Evolutionary conservation across 2,329 filamentous ascomycete species (phyloP).

Genomic region (Fonsecaea pedrosoi): DNA sequence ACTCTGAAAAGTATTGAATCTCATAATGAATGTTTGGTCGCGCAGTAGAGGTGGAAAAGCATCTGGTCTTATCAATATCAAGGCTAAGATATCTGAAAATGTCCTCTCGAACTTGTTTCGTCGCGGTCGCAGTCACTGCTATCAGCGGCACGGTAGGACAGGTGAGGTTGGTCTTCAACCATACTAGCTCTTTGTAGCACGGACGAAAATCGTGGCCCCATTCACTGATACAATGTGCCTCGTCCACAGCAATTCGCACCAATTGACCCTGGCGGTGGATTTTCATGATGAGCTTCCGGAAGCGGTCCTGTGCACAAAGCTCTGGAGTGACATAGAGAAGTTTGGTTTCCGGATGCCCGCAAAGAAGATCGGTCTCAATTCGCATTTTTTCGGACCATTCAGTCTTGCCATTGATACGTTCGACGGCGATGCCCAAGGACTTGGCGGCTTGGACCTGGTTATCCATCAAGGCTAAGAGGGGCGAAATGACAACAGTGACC

Average conservation of each 20-base stretch:
- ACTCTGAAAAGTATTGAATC: slow-evolving; percentile 66
- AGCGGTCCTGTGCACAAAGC: slow-evolving; percentile 76
- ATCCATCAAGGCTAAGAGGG: slow-evolving; percentile 88
- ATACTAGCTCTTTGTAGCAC: slow-evolving; percentile 84
- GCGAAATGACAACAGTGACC: slow-evolving; percentile 89
- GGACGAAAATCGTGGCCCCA: slow-evolving; percentile 98
- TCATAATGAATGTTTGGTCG: slow-evolving; percentile 90
- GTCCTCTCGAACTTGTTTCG: slow-evolving; percentile 78
- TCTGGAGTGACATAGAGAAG: slow-evolving; percentile 95
- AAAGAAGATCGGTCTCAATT: slow-evolving; percentile 82
- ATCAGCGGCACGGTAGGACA: slow-evolving; percentile 89
- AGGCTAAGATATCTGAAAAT: slow-evolving; percentile 78
- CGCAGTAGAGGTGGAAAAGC: slow-evolving; percentile 85
- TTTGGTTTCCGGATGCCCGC: slow-evolving; percentile 81
- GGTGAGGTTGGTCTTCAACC: slow-evolving; percentile 73
- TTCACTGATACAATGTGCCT: slow-evolving; percentile 96
- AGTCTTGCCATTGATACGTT: slow-evolving; percentile 86
- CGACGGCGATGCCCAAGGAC: slow-evolving; percentile 76
- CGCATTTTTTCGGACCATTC: slow-evolving; percentile 66
- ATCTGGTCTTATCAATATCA: slow-evolving; percentile 57
- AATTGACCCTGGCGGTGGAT: slow-evolving; percentile 83
- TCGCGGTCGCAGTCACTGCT: slow-evolving; percentile 91
- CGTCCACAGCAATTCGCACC: slow-evolving; percentile 87
- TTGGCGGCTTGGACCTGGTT: slow-evolving; percentile 87
- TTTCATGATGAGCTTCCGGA: slow-evolving; percentile 74